phyloP scores from a whole-genome alignment of 768 basidiomycete species.

The Mycena leptocephala region DNA sequence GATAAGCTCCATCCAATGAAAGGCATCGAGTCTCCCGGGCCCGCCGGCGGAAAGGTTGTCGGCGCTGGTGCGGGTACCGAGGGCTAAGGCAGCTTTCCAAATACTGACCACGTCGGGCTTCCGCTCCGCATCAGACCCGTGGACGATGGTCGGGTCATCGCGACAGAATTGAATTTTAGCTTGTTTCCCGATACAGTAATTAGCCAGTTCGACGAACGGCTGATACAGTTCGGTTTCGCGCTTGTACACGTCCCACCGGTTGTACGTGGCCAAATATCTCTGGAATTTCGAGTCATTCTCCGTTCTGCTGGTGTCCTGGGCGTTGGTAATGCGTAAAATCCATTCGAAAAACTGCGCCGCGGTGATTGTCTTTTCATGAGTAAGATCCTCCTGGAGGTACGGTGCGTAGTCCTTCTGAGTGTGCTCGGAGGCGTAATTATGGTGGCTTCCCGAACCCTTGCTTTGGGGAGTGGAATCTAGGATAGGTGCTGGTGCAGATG shows the following conservation, averaged over 20 bases:
- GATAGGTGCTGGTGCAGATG: slow-evolving; percentile 21
- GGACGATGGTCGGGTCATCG: neutral
- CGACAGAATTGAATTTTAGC: slow-evolving; percentile 8
- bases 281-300: neutral
- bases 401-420: slow-evolving; percentile 24
- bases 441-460: slow-evolving; percentile 17
- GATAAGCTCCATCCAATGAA: slow-evolving; percentile 17
- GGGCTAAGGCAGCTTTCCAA: neutral
- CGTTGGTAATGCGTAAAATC: slow-evolving; percentile 2
- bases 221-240: neutral
- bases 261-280: neutral
- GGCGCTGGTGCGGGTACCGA: neutral
- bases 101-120: slow-evolving; percentile 21
- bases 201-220: slow-evolving; percentile 13
- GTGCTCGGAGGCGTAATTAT: slow-evolving; percentile 16
- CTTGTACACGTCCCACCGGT: neutral
- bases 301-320: slow-evolving; percentile 2
- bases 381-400: slow-evolving; percentile 19
- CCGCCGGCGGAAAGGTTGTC: slow-evolving; percentile 5
- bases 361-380: slow-evolving; percentile 12
- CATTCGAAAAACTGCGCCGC: slow-evolving; percentile 4
- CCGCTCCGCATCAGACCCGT: neutral
- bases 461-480: slow-evolving; percentile 17
- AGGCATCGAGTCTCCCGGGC: neutral
- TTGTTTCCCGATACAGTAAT: neutral